These are phyloP conservation scores for Penicillium cinerascens DNA, from an alignment of 495 filamentous ascomycete genomes.

Conservation along the genomic window DNA sequence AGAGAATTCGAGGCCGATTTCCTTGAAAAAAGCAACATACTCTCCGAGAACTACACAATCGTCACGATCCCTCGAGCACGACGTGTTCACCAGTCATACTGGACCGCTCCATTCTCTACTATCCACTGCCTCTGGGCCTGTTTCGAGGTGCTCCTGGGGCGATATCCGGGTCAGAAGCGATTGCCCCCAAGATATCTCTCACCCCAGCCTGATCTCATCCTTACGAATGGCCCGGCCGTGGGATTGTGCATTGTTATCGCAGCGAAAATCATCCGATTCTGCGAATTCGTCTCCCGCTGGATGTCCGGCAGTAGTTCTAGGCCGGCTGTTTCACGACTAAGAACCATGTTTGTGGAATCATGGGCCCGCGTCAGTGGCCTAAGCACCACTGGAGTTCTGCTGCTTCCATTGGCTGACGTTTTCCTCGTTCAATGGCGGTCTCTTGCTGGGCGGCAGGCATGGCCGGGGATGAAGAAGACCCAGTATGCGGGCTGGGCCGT, in stretches of 20 bases:
- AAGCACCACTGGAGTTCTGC: constrained; percentile 75
- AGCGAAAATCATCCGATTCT: constrained; percentile 62
- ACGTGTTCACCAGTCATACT: constrained; percentile 70
- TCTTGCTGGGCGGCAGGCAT: constrained; percentile 45
- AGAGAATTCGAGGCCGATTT: constrained; percentile 56
- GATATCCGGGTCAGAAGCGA: constrained; percentile 27
- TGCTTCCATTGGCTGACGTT: constrained; percentile 61
- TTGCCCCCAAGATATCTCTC: constrained; percentile 19
- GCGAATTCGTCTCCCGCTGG: constrained; percentile 20
- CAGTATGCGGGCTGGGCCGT: constrained; percentile 46
- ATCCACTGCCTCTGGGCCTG: constrained; percentile 53
- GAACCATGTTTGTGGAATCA: constrained; percentile 81
- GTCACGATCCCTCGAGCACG: constrained; percentile 67
- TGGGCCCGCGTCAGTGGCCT: constrained; percentile 79
- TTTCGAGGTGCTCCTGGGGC: constrained; percentile 41
- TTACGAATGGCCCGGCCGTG: constrained; percentile 88
- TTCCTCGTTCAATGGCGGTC: constrained; percentile 75
- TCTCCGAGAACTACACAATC: constrained; percentile 44
- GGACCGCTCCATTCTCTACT: constrained; percentile 61
- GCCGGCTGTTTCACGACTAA: constrained; percentile 46
- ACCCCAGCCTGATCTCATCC: constrained; percentile 63
- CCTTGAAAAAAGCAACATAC: constrained; percentile 4
- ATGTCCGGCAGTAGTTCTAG: constrained; percentile 1
- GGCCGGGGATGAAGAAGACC: constrained; percentile 40
- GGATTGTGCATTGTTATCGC: constrained; percentile 75